Conservation (phyloP, 768 basidiomycete genomes). For the Kwoniella bestiolae region DNA sequence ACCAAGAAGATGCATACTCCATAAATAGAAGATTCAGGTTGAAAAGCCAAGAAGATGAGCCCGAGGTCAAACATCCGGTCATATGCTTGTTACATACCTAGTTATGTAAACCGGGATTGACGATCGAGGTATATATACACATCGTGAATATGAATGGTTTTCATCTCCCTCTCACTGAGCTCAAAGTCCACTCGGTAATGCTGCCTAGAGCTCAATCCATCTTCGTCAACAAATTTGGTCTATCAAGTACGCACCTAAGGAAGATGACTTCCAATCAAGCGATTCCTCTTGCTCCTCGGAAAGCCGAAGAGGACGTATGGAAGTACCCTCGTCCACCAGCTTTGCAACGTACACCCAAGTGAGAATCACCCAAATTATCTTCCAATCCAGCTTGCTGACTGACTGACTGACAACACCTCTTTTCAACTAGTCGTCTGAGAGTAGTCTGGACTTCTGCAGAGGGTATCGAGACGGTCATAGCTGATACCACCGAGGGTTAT, state of each 20-base stretch:
- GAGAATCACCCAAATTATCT: not conserved
- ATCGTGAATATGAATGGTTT: too few species aligned
- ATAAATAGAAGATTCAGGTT: not conserved
- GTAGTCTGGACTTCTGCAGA: slow-evolving; percentile 40
- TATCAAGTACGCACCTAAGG: too few species aligned
- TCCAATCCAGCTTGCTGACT: too few species aligned
- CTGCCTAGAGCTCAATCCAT: not conserved
- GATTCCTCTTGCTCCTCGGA: slow-evolving; percentile 32
- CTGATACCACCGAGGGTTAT: slow-evolving; percentile 46
- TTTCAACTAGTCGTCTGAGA: slow-evolving; percentile 44
- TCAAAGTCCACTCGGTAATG: too few species aligned
- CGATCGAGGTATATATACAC: not conserved
- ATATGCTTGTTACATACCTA: not conserved
- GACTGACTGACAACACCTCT: too few species aligned
- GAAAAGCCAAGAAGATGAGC: not conserved
- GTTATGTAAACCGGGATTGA: not conserved
- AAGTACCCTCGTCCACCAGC: slow-evolving; percentile 55
- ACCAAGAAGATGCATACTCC: slow-evolving; percentile 9
- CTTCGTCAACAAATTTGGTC: too few species aligned
- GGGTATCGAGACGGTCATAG: slow-evolving; percentile 44
- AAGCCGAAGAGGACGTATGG: slow-evolving; percentile 54
- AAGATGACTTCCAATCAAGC: not conserved
- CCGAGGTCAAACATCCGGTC: not conserved
- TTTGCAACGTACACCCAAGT: slow-evolving; percentile 42
- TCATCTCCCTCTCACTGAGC: too few species aligned